Evolutionary conservation across 2,329 filamentous ascomycete genomes (phyloP), one percentile per base, ranked within the genome.

Genomic region (Sphaceloma murrayae): DNA sequence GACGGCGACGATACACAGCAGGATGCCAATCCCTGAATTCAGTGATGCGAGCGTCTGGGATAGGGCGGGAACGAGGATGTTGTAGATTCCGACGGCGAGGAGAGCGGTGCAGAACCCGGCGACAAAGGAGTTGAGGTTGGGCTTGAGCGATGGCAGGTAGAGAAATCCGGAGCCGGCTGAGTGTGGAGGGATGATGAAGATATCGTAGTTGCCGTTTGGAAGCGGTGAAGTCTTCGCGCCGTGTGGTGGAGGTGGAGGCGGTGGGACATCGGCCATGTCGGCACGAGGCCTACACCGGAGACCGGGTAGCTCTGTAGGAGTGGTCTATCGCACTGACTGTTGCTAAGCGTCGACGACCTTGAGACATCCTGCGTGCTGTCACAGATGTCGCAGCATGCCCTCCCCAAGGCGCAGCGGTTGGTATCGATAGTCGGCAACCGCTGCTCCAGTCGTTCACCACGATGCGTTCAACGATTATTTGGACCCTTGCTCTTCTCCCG

Each of bases 161-260:
- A 96, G 70, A 63, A 95, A 95, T 24, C 89, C 89, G 0, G 80
- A 78, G 43, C 89, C 89, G 5, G 88, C 75, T 8, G 87, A 89
- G 62, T 94, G 87, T 34, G 88, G 85, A 5, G 89, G 89, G 57
- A 96, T 88, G 61, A 95, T 82, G 67, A 95, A 95, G 59, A 96
- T 94, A 68, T 96, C 89, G 65, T 94, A 96, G 60, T 91, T 93
- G 45, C 89, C 88, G 1, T 83, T 74, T 2, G 89, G 89, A 36
- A 95, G 69, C 46, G 83, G 82, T 18, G 70, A 68, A n/a, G 62
- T 59, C 27, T 76, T 81, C 58, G 78, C 73, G 64, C 87, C 86
- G 67, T 94, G 87, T 51, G 85, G 86, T 59, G 87, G 87, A 53
- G 84, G 87, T 53, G 83, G 85, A 53, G 85, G 86, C 52, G 87